These are phyloP conservation scores for Microascus cirrosus DNA, from an alignment of 2,329 filamentous ascomycete genomes.

Conservation along the genomic window DNA sequence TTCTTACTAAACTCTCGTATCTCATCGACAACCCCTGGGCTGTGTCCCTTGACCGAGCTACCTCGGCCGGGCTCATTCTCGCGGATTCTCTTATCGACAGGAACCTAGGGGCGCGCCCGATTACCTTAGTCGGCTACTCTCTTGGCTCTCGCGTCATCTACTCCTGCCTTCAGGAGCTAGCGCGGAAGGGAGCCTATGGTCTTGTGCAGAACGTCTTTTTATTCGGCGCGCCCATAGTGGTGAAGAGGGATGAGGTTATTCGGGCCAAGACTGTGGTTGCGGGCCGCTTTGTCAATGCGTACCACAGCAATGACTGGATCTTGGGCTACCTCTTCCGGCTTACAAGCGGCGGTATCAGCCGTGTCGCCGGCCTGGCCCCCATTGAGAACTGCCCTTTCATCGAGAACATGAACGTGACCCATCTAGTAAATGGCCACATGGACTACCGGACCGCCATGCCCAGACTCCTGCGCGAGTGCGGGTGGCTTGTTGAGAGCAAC, in stretches of 20 bases:
- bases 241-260: slow-evolving; percentile 81
- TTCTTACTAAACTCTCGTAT: slow-evolving; percentile 88
- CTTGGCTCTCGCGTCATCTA: slow-evolving; percentile 88
- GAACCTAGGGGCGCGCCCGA: slow-evolving; percentile 79
- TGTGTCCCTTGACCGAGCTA: slow-evolving; percentile 87
- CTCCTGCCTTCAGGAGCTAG: slow-evolving; percentile 77
- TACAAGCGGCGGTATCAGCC: slow-evolving; percentile 83
- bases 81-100: slow-evolving; percentile 89
- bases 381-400: slow-evolving; percentile 68
- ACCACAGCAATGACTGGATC: slow-evolving; percentile 94
- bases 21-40: slow-evolving; percentile 98
- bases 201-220: slow-evolving; percentile 91
- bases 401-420: slow-evolving; percentile 83
- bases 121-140: slow-evolving; percentile 92
- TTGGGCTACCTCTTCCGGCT: slow-evolving; percentile 90
- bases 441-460: slow-evolving; percentile 92
- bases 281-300: slow-evolving; percentile 92
- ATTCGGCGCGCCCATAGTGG: slow-evolving; percentile 85
- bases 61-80: slow-evolving; percentile 78
- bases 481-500: slow-evolving; percentile 84
- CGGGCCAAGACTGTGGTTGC: slow-evolving; percentile 72
- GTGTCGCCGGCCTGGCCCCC: slow-evolving; percentile 71
- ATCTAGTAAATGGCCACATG: slow-evolving; percentile 86
- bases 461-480: slow-evolving; percentile 70
- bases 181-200: slow-evolving; percentile 72